A percentile compares a stretch with the other conserved stretches of the same genome.
Evolutionary conservation across 352 stramenopile genomes (phyloP).

Genomic region (Phytophthora podocarpi): DNA sequence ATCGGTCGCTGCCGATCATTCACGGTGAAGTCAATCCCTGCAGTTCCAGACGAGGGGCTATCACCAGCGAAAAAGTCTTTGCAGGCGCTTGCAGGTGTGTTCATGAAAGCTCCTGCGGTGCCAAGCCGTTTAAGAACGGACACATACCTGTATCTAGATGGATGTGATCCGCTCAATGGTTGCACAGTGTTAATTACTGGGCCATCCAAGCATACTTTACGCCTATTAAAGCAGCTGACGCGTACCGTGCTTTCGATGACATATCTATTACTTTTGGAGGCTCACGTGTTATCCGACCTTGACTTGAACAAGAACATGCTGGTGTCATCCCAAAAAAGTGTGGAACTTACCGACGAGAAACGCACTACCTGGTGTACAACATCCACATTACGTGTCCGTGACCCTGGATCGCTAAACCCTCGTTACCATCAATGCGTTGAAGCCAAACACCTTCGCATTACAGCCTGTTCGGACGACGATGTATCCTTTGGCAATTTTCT

Average conservation of each 20-base stretch:
- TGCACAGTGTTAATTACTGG: slow-evolving; percentile 95
- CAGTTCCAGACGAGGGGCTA: slow-evolving; percentile 44
- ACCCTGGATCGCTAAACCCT: slow-evolving; percentile 46
- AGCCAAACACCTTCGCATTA: slow-evolving; percentile 71
- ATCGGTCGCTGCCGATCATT: slow-evolving; percentile 77
- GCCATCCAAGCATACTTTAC: slow-evolving; percentile 84
- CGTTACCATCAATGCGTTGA: slow-evolving; percentile 77
- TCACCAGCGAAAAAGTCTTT: slow-evolving; percentile 34
- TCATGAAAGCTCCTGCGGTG: slow-evolving; percentile 27
- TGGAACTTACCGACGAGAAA: slow-evolving; percentile 29
- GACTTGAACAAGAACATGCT: slow-evolving; percentile 52
- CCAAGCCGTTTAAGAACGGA: slow-evolving; percentile 55
- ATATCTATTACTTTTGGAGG: slow-evolving; percentile 97
- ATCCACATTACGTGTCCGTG: slow-evolving; percentile 67
- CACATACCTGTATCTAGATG: slow-evolving; percentile 95
- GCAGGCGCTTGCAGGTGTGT: slow-evolving; percentile 33
- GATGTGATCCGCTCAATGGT: slow-evolving; percentile 93
- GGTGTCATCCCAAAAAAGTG: slow-evolving; percentile 18
- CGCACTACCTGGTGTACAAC: slow-evolving; percentile 75
- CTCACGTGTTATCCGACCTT: slow-evolving; percentile 93
- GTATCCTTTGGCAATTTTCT: slow-evolving; percentile 86
- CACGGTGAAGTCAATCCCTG: slow-evolving; percentile 61
- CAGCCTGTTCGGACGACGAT: slow-evolving; percentile 66
- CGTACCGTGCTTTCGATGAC: slow-evolving; percentile 91
- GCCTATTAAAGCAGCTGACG: slow-evolving; percentile 93